Base-by-base conservation (phyloP, 176 grass and related monocot species). In the Triticum timopheevii region DNA sequence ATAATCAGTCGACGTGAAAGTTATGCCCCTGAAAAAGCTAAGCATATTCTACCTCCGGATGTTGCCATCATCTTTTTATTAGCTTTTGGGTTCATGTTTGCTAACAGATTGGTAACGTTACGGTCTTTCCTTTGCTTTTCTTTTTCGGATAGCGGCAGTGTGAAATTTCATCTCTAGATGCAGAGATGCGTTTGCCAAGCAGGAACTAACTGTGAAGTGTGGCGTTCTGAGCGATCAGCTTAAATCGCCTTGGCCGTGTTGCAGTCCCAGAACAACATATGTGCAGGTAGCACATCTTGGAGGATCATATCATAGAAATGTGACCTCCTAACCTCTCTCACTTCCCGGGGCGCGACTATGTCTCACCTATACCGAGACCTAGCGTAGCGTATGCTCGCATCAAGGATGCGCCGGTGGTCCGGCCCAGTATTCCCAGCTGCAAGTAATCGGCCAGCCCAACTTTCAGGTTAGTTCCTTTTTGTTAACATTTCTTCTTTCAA, bases 1-100 rank as follows among this genome's bases (percentile, higher is more conserved):
- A 85, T 82, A 81, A 81, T 85, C 77, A 56, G 27, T 70, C 61
- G 62, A 81, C 89, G 16, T 77, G 27, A 69, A 91, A 85, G 61
- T 69, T 77, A 31, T 71, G 86, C 82, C 69, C 70, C 69, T 31
- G 31, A 42, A 81, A 85, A 91, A 88, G 70, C 28, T 25, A 39
- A 5, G 81, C 85, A 88, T 77, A 88, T 85, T 79, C 69, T 22
- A 23, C 38, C 40, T 13, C 62, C 77, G 39, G 12, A 47, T 23
- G 31, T 76, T 61, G 44, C 49, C 78, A 73, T 73, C 70, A 1
- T 33, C 59, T 42, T 85, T 89, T 23, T 61, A 62, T 23, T 61
- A 62, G 61, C 69, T 67, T 81, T 68, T 13, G 47, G 49, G 24
- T 82, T 75, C 70, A 77, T 36, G 47, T 77, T 81, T 67, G 62